Conservation (phyloP, 1,284 basidiomycete species). For the Gymnopus androsaceus region DNA sequence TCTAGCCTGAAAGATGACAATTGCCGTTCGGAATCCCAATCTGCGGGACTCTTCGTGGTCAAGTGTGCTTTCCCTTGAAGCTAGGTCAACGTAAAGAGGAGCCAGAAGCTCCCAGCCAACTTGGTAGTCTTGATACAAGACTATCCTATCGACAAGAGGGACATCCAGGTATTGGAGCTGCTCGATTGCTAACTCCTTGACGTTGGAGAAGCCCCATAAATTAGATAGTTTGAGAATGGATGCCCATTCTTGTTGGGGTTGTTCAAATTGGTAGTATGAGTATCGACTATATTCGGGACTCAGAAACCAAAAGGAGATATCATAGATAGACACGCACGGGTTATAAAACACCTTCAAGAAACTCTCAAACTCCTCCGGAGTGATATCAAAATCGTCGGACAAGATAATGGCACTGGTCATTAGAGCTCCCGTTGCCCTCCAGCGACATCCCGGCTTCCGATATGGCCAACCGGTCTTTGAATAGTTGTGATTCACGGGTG, state of each 20-base stretch:
- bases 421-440: slow-evolving; percentile 38
- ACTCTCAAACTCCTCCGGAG: slow-evolving; percentile 50
- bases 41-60: slow-evolving; percentile 46
- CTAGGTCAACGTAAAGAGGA: slow-evolving; percentile 47
- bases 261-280: slow-evolving; percentile 49
- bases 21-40: slow-evolving; percentile 49
- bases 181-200: slow-evolving; percentile 49
- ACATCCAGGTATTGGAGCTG: slow-evolving; percentile 50
- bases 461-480: slow-evolving; percentile 42
- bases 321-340: slow-evolving; percentile 44
- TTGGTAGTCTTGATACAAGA: slow-evolving; percentile 49
- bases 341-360: slow-evolving; percentile 70
- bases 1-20: slow-evolving; percentile 50
- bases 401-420: slow-evolving; percentile 39
- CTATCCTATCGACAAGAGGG: slow-evolving; percentile 48
- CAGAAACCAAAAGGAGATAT: not conserved
- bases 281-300: slow-evolving; percentile 45
- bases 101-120: slow-evolving; percentile 49
- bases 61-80: slow-evolving; percentile 45
- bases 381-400: slow-evolving; percentile 29
- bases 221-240: slow-evolving; percentile 52
- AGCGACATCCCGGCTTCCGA: slow-evolving; percentile 36
- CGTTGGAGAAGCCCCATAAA: slow-evolving; percentile 49
- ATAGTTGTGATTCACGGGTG: slow-evolving; percentile 54
- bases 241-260: slow-evolving; percentile 48